Percentiles rank a stretch among this genome's conserved stretches.
phyloP scores from a whole-genome alignment of 2,329 filamentous ascomycete genomes.

The Penicillium sp. region DNA sequence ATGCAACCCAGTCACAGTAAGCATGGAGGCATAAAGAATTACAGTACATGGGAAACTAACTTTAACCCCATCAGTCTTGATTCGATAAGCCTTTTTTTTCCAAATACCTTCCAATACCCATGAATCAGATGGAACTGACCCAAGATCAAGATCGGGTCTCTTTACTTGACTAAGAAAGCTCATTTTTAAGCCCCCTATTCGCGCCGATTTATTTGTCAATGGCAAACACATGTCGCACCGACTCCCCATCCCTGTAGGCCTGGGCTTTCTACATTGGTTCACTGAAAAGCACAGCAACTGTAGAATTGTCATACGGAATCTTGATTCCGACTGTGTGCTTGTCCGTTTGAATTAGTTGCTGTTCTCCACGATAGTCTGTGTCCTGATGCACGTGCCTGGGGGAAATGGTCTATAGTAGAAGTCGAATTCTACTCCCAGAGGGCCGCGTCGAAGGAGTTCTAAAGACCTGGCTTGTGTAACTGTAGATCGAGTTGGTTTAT shows the following conservation, averaged over 20 bases:
- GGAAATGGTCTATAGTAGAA: too few species aligned
- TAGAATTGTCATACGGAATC: constrained; percentile 61
- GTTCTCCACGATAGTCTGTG: constrained; percentile 58
- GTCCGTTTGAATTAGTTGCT: constrained; percentile 58
- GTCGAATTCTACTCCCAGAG: too few species aligned
- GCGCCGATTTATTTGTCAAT: constrained; percentile 48
- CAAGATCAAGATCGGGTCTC: not conserved
- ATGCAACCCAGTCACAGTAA: not conserved
- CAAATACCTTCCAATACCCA: constrained; percentile 13
- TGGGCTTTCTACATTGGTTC: constrained; percentile 42
- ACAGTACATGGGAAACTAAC: not conserved
- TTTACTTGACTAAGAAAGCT: constrained; percentile 25
- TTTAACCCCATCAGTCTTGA: too few species aligned
- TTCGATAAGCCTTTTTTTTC: not conserved
- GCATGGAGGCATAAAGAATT: too few species aligned
- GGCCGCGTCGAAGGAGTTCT: too few species aligned
- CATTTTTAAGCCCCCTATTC: constrained; percentile 34
- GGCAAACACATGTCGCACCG: constrained; percentile 55
- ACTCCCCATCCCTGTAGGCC: constrained; percentile 49
- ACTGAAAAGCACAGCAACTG: constrained; percentile 49
- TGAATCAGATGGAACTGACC: not conserved
- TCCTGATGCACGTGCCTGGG: constrained; percentile 62
- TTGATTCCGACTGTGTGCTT: constrained; percentile 56
- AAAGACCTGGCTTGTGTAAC: too few species aligned
- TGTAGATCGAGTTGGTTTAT: too few species aligned